Evolutionary conservation across 805 yeast species (phyloP).

Genomic region (Yamadazyma philogaea): DNA sequence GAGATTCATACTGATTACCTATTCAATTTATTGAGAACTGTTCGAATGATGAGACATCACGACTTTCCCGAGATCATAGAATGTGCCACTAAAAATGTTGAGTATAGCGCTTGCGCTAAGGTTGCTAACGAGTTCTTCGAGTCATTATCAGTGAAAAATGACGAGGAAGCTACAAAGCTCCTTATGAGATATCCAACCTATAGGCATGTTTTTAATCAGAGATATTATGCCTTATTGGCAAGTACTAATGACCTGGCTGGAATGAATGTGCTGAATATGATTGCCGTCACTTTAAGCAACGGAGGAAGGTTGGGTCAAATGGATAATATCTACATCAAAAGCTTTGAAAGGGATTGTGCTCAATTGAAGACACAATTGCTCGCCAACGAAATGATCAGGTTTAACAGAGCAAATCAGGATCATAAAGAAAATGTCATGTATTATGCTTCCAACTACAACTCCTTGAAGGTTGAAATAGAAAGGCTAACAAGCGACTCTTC

Average conservation of each 20-base stretch:
- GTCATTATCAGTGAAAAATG: constrained; percentile 30
- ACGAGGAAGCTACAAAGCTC: constrained; percentile 32
- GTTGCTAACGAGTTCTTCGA: constrained; percentile 30
- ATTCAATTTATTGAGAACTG: constrained; percentile 35
- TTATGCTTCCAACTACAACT: constrained; percentile 46
- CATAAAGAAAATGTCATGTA: constrained; percentile 56
- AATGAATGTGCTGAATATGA: constrained; percentile 29
- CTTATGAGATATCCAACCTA: constrained; percentile 29
- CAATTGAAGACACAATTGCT: constrained; percentile 33
- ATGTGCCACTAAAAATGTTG: constrained; percentile 15
- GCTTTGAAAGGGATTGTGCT: constrained; percentile 35
- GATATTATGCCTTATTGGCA: constrained; percentile 21
- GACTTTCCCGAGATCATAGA: constrained; percentile 20
- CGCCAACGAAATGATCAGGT: constrained; percentile 46
- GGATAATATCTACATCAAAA: constrained; percentile 32
- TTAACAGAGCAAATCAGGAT: constrained; percentile 60
- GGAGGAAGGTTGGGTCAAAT: constrained; percentile 34
- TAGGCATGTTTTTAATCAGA: constrained; percentile 24
- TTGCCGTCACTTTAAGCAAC: constrained; percentile 29
- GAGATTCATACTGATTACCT: constrained; percentile 21
- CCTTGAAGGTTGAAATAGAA: constrained; percentile 42
- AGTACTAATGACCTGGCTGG: constrained; percentile 16
- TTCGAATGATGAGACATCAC: constrained; percentile 29
- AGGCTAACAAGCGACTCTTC: constrained; percentile 26
- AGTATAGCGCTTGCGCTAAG: constrained; percentile 16